Evolutionary conservation across 2,329 filamentous ascomycete genomes (phyloP).

Genomic region (Xylaria sp.): DNA sequence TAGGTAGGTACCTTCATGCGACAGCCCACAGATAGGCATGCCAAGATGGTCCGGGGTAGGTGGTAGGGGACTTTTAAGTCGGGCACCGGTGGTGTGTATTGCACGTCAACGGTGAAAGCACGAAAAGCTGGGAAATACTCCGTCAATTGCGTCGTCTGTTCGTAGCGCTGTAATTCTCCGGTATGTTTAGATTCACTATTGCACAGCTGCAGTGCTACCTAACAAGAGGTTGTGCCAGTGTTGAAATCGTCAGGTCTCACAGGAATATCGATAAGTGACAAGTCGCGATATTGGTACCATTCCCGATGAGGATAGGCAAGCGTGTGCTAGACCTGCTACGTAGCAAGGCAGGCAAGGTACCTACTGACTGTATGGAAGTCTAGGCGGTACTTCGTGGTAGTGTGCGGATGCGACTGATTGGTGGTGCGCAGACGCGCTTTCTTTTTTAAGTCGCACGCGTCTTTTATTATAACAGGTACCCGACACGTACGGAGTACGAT

Average conservation of each 20-base stretch:
- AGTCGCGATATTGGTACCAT: not conserved
- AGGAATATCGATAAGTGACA: not conserved
- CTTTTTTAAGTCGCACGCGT: slow-evolving; percentile 14
- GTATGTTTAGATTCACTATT: not conserved
- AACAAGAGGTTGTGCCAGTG: too few species aligned
- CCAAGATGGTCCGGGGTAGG: not conserved
- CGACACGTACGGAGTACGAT: not conserved
- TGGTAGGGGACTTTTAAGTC: too few species aligned
- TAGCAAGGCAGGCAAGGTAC: too few species aligned
- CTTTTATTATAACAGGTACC: not conserved
- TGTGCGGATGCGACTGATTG: slow-evolving; percentile 13
- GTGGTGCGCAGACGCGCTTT: slow-evolving; percentile 17
- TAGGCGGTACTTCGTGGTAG: not conserved
- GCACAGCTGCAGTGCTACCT: not conserved
- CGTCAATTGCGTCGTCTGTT: too few species aligned
- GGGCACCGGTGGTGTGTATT: not conserved
- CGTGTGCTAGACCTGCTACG: too few species aligned
- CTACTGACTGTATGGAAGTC: too few species aligned
- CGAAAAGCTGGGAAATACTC: too few species aligned
- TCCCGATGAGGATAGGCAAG: not conserved
- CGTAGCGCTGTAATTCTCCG: not conserved
- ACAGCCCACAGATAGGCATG: too few species aligned
- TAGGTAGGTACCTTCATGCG: not conserved
- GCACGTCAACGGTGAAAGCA: too few species aligned
- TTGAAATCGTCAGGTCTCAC: not conserved